Percentiles rank a stretch among this genome's conserved stretches.
Evolutionary conservation across 176 grass and related monocot species (phyloP).

Genomic region (Urochloa ruziziensis): DNA sequence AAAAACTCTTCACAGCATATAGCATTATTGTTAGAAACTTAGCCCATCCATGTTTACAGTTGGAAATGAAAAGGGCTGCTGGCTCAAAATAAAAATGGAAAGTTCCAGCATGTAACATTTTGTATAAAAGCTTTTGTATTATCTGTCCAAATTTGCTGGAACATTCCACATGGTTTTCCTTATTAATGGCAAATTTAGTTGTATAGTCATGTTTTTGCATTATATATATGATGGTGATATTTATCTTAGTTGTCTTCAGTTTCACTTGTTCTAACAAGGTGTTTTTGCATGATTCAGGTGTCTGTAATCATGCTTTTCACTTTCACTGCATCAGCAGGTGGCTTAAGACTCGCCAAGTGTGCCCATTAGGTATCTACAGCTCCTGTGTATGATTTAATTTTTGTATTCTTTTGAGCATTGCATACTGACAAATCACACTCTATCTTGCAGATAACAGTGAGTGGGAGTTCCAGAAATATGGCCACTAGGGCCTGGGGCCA

Average conservation of each 20-base stretch:
- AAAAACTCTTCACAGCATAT: background rate
- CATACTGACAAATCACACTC: background rate
- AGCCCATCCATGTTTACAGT: background rate
- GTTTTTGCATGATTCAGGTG: slow-evolving; percentile 48
- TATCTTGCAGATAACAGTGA: slow-evolving; percentile 89
- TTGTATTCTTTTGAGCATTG: background rate
- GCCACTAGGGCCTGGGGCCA: slow-evolving; percentile 53
- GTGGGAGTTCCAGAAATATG: slow-evolving; percentile 99
- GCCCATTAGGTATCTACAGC: slow-evolving; percentile 70
- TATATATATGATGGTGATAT: background rate
- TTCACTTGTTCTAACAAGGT: slow-evolving; percentile 17
- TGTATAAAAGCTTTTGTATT: background rate
- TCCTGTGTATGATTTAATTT: background rate
- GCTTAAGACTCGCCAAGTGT: slow-evolving; percentile 99
- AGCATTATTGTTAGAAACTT: background rate
- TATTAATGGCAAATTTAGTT: background rate
- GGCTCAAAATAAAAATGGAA: background rate
- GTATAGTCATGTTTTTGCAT: background rate
- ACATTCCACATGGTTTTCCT: background rate
- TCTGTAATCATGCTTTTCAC: slow-evolving; percentile 99
- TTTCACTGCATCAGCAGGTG: slow-evolving; percentile 99
- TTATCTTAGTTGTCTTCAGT: background rate
- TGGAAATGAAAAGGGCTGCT: background rate
- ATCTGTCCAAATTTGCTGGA: background rate
- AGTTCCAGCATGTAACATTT: background rate